Percentiles rank a stretch among this genome's conserved stretches.
These are phyloP conservation scores for Myriosclerotinia curreyana DNA, from an alignment of 2,329 filamentous ascomycete genomes.

Conservation along the genomic window DNA sequence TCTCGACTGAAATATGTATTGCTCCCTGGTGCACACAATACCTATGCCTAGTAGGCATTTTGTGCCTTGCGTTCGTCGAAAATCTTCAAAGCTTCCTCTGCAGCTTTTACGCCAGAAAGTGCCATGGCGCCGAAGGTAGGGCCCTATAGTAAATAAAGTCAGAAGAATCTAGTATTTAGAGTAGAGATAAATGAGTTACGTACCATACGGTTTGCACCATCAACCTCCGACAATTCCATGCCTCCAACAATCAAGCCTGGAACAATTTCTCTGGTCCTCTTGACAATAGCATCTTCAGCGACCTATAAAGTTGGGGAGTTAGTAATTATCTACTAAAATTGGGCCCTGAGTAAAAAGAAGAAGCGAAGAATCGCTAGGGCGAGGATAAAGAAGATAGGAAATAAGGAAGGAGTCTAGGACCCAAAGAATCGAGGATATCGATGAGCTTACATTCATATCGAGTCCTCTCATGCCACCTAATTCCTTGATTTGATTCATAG, in stretches of 20 bases:
- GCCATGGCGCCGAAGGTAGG: constrained; percentile 90
- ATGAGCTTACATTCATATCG: constrained; percentile 67
- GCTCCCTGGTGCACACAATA: neutral
- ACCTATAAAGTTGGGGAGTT: constrained; percentile 28
- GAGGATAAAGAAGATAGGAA: too few species aligned
- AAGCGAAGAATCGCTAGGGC: too few species aligned
- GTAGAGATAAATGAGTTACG: neutral
- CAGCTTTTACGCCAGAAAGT: constrained; percentile 82
- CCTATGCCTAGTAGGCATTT: constrained; percentile 50
- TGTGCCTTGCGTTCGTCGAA: constrained; percentile 76
- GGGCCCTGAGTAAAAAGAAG: too few species aligned
- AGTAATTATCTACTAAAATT: neutral
- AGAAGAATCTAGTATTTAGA: neutral
- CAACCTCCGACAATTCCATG: constrained; percentile 89
- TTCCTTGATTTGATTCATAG: constrained; percentile 78
- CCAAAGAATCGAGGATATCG: neutral
- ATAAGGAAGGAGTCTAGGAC: neutral
- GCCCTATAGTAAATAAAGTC: constrained; percentile 38
- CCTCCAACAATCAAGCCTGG: constrained; percentile 89
- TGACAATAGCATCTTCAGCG: constrained; percentile 91
- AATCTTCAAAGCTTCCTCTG: constrained; percentile 76
- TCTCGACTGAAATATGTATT: neutral
- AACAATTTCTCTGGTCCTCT: constrained; percentile 82
- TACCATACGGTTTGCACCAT: constrained; percentile 89
- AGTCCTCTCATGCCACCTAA: constrained; percentile 90